phyloP scores from a whole-genome alignment of 495 filamentous ascomycete species.

The Talaromyces borbonicus region DNA sequence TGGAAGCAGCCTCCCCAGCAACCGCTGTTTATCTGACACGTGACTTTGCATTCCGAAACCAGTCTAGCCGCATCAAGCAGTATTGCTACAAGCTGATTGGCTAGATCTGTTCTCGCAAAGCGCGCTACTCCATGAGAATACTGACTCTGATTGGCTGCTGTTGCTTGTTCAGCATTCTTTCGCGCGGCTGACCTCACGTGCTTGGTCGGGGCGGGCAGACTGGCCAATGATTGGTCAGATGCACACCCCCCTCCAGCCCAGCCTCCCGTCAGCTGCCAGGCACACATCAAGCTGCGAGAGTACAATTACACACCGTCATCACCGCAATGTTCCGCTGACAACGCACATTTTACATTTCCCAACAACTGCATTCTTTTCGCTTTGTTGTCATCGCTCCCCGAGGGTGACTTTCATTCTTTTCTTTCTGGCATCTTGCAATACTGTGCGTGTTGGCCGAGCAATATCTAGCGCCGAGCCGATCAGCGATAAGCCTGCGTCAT shows the following conservation, averaged over 20 bases:
- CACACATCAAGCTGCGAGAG: not conserved
- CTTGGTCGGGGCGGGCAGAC: conserved; percentile 17
- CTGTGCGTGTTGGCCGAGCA: too few relatives aligned
- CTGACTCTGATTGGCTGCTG: not conserved
- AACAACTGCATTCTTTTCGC: too few relatives aligned
- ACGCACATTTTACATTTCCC: too few relatives aligned
- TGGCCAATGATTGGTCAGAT: conserved; percentile 14
- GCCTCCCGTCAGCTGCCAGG: conserved; percentile 31
- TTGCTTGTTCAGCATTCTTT: not conserved
- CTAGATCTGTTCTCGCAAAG: not conserved
- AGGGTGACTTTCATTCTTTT: too few relatives aligned
- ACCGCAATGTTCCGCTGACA: too few relatives aligned
- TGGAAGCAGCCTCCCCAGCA: not conserved
- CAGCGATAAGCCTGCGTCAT: not conserved
- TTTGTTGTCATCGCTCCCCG: too few relatives aligned
- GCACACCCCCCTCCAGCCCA: conserved; percentile 25
- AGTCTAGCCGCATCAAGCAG: too few relatives aligned
- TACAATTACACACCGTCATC: not conserved
- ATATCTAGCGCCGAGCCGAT: too few relatives aligned
- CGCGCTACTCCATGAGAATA: not conserved
- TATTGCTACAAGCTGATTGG: conserved; percentile 3
- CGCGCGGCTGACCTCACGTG: conserved; percentile 22
- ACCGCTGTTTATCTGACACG: conserved; percentile 8
- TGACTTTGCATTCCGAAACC: too few relatives aligned
- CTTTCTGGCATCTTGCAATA: too few relatives aligned